These are phyloP conservation scores for Haplosporangium sp. DNA, from an alignment of 371 early-diverging fungal species.

Conservation along the genomic window DNA sequence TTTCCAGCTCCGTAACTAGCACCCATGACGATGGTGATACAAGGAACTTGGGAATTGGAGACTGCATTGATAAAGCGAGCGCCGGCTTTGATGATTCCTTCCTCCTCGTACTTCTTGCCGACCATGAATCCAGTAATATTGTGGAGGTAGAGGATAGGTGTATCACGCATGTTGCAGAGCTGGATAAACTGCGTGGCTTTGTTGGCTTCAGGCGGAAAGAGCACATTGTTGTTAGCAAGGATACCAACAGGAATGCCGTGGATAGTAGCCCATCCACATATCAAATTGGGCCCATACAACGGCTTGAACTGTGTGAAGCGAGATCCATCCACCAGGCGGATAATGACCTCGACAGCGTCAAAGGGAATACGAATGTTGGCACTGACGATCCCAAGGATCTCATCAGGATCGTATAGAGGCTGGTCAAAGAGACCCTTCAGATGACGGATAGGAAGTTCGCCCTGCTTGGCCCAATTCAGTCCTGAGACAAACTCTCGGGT, in stretches of 20 bases:
- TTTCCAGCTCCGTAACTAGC: slow-evolving; percentile 86
- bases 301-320: slow-evolving; percentile 75
- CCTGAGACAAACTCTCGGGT: slow-evolving; percentile 74
- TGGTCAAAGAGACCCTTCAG: slow-evolving; percentile 65
- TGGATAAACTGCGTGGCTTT: slow-evolving; percentile 85
- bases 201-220: slow-evolving; percentile 79
- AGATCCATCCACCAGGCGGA: slow-evolving; percentile 76
- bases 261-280: slow-evolving; percentile 76
- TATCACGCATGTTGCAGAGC: slow-evolving; percentile 77
- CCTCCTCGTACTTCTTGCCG: slow-evolving; percentile 80
- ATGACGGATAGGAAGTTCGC: slow-evolving; percentile 64
- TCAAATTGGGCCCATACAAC: slow-evolving; percentile 73
- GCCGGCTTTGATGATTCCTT: slow-evolving; percentile 84
- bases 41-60: slow-evolving; percentile 77
- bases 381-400: slow-evolving; percentile 73
- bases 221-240: slow-evolving; percentile 78
- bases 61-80: slow-evolving; percentile 83
- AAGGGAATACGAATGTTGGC: slow-evolving; percentile 75
- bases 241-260: slow-evolving; percentile 81
- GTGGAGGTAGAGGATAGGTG: slow-evolving; percentile 75
- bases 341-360: slow-evolving; percentile 76
- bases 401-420: slow-evolving; percentile 69
- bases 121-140: slow-evolving; percentile 89
- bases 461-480: slow-evolving; percentile 72
- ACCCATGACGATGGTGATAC: slow-evolving; percentile 81